A percentile compares a stretch with the other conserved stretches of the same genome.
phyloP scores from a whole-genome alignment of 2,329 filamentous ascomycete genomes.

The Cladosporium sp. region DNA sequence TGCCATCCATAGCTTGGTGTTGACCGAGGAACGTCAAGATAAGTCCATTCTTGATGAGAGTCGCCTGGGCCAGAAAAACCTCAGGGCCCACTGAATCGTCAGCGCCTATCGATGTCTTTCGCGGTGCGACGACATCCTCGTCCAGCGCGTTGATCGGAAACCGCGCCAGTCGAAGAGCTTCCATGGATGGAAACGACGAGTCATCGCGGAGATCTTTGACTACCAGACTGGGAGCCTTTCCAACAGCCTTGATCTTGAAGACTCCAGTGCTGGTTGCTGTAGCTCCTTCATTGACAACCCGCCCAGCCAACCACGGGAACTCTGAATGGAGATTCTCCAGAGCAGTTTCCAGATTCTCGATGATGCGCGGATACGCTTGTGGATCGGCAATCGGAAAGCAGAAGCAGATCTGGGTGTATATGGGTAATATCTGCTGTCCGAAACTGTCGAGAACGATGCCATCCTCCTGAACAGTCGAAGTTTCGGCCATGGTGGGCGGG shows the following conservation, averaged over 20 bases:
- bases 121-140: constrained; percentile 16
- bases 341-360: constrained; percentile 23
- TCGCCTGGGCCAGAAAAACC: constrained; percentile 24
- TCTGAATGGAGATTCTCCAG: constrained; percentile 42
- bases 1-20: constrained; percentile 25
- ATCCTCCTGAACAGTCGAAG: neutral
- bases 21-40: constrained; percentile 24
- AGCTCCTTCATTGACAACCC: constrained; percentile 43
- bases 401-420: constrained; percentile 52
- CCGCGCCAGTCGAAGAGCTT: constrained; percentile 23
- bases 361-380: constrained; percentile 30
- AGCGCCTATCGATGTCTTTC: constrained; percentile 2
- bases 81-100: neutral
- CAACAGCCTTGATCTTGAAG: constrained; percentile 45
- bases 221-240: constrained; percentile 39
- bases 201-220: constrained; percentile 49
- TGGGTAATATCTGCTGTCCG: constrained; percentile 45
- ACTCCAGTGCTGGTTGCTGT: constrained; percentile 35
- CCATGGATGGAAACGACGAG: constrained; percentile 42
- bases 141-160: constrained; percentile 21
- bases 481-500: neutral
- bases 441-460: constrained; percentile 42
- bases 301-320: constrained; percentile 54
- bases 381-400: constrained; percentile 41
- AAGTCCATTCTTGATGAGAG: constrained; percentile 22